Evolutionary conservation across 179 eudicot species (phyloP), one percentile per base, ranked within the genome.

Genomic region (Heliamphora pulchella): DNA sequence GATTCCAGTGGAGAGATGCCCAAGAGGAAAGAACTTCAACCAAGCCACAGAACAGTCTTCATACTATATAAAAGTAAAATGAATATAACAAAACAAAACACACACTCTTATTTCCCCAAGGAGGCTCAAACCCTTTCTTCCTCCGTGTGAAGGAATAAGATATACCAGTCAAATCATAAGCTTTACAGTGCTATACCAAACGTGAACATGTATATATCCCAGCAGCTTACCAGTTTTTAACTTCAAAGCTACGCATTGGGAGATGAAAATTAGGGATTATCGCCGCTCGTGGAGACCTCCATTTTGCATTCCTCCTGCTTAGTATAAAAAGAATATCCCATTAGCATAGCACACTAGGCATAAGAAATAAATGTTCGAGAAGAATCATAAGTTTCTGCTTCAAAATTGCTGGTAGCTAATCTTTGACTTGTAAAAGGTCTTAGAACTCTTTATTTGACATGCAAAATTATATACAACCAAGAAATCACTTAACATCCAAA

Each of bases 191-290:
- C 73, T 70, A 46, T 9, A n/a, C 17, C 6, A 70, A 62, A 44
- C 8, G 43, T 41, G 71, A 67, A 13, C 8, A 41, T 39, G 47
- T 13, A 67, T 31, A 17, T 13, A 50, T 46, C 70, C 20, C 46
- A 63, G 15, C 1, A 51, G 14, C 31, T 79, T 79, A 80, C 82
- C 85, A 54, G 82, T 83, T 79, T 69, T 80, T 83, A 77, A 83
- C 80, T 76, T 79, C 82, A 50, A 64, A 76, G 51, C 87, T 85
- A n/a, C 87, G 87, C 87, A 85, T 85, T 14, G 87, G 87, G 48
- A 84, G 87, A 73, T 85, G 85, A 68, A 82, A 79, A 76, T 76
- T 85, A 11, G 84, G 83, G 15, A 82, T 75, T 53, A 77, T 71
- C 10, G 87, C 85, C 2, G 82, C 82, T 65, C 46, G 75, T 46